Percentiles rank a stretch among this genome's conserved stretches.
phyloP scores from a whole-genome alignment of 148 eudicot genomes.

The Fagopyrum homotropicum region DNA sequence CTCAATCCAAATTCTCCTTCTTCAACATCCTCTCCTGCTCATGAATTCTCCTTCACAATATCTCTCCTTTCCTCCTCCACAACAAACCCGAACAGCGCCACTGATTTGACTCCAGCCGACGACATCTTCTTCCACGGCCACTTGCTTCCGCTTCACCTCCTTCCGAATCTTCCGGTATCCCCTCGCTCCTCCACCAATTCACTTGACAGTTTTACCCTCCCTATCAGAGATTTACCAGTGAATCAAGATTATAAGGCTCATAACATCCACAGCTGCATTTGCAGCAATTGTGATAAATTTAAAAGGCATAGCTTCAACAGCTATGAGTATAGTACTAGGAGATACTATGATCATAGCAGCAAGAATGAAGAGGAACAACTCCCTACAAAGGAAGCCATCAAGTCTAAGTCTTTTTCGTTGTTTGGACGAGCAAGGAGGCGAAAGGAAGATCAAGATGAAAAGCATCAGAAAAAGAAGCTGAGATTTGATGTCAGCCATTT shows the following conservation, averaged over 20 bases:
- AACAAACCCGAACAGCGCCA: conserved; percentile 18
- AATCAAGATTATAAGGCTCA: background rate
- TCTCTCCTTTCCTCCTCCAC: conserved; percentile 21
- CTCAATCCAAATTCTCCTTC: conserved; percentile 19
- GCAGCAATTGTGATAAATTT: background rate
- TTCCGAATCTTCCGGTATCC: conserved; percentile 42
- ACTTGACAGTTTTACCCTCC: conserved; percentile 49
- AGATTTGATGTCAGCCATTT: conserved; percentile 51
- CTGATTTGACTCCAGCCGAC: conserved; percentile 71
- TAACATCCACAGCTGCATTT: background rate
- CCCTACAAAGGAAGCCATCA: conserved; percentile 15
- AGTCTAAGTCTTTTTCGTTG: conserved; percentile 53
- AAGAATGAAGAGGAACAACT: background rate
- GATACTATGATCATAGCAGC: background rate
- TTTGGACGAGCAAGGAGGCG: conserved; percentile 43
- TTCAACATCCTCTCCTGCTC: conserved; percentile 32
- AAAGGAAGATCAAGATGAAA: conserved; percentile 19
- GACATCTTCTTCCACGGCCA: conserved; percentile 82
- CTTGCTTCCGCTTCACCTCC: conserved; percentile 65
- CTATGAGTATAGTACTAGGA: conserved; percentile 4
- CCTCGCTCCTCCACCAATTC: conserved; percentile 63
- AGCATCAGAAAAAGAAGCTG: conserved; percentile 23
- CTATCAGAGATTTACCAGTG: conserved; percentile 23
- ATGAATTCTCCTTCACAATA: conserved; percentile 46
- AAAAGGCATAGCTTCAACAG: conserved; percentile 14